These are phyloP conservation scores for Heliosperma pusillum DNA, from an alignment of 148 eudicot genomes.

Conservation along the genomic window DNA sequence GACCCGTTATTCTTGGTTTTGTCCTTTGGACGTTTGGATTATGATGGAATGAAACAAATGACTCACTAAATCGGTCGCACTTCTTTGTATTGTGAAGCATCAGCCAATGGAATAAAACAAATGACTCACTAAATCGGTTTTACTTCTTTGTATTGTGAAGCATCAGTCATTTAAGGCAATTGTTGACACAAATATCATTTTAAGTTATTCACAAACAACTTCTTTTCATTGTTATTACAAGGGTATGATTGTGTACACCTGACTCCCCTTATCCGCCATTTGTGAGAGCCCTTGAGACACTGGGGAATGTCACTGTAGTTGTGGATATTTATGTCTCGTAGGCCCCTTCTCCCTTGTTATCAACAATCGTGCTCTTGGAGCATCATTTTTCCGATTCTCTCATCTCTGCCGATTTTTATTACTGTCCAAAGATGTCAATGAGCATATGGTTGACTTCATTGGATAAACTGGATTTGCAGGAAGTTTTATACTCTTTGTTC, in stretches of 20 bases:
- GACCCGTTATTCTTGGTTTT: not conserved
- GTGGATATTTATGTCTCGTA: not conserved
- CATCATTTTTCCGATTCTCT: not conserved
- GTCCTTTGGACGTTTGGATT: not conserved
- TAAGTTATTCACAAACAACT: not conserved
- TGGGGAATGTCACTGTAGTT: not conserved
- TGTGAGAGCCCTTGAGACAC: not conserved
- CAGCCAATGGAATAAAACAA: not conserved
- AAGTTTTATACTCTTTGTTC: conserved; percentile 52
- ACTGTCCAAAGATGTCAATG: not conserved
- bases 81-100: not conserved
- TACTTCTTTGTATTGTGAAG: not conserved
- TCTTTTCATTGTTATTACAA: not conserved
- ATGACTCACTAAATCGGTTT: not conserved
- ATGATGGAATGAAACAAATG: not conserved
- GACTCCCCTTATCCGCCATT: not conserved
- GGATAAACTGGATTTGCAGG: conserved; percentile 41
- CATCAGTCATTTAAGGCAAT: not conserved
- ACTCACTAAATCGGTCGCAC: not conserved
- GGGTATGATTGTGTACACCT: not conserved
- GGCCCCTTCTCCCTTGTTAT: not conserved
- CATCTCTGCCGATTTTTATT: not conserved
- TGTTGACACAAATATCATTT: not conserved
- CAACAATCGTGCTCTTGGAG: not conserved
- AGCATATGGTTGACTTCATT: conserved; percentile 7